phyloP scores from a whole-genome alignment of 169 alveolate species.

The Nephromyces sp. region DNA sequence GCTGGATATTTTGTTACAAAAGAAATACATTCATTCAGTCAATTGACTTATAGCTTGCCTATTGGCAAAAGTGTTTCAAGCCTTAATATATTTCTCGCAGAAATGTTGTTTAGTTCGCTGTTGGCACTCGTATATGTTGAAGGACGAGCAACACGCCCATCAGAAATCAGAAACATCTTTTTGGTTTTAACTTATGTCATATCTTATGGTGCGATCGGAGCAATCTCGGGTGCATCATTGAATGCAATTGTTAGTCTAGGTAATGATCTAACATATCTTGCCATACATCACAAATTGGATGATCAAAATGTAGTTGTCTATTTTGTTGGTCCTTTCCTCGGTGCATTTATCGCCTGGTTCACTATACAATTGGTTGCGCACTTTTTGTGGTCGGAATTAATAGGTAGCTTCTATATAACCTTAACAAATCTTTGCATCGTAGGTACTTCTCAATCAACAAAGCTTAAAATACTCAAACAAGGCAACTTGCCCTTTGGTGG shows the following conservation, averaged over 20 bases:
- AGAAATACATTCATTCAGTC: neutral
- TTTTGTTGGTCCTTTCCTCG: neutral
- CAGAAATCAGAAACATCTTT: no score
- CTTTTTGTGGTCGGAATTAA: neutral
- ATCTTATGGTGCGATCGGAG: neutral
- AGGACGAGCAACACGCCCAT: no score
- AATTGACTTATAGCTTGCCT: neutral
- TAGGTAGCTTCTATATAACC: neutral
- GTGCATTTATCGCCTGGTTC: neutral
- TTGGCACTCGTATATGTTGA: no score
- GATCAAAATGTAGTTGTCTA: neutral
- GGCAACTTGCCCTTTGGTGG: no score
- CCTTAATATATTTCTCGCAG: neutral
- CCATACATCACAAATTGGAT: neutral
- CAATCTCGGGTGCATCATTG: neutral
- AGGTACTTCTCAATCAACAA: no score
- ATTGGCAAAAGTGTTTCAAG: neutral
- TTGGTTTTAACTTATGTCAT: no score
- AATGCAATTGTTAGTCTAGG: neutral
- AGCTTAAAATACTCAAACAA: no score
- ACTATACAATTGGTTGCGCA: neutral
- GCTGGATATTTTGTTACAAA: neutral
- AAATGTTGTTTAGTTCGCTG: neutral
- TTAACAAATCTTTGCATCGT: neutral
- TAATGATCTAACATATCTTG: neutral